Base-by-base conservation (phyloP, 2,329 filamentous ascomycete genomes). In the Aureobasidium sp. region DNA sequence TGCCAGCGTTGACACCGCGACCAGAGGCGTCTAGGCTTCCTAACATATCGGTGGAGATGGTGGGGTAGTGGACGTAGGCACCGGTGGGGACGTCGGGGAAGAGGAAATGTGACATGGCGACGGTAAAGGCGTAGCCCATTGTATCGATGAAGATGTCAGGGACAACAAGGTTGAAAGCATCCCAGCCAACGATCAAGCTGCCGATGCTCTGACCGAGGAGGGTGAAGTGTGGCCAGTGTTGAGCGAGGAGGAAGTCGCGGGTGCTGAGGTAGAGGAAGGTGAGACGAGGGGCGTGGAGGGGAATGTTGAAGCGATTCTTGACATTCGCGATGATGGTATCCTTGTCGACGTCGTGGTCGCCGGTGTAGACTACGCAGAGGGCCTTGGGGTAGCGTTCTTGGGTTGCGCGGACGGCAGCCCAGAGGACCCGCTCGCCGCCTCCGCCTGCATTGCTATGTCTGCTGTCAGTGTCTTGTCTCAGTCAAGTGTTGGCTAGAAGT, bases 11-110 rank as follows among this genome's bases (percentile, higher is more conserved):
- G 61, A 96, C 80, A 3, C 93, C 75, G 84, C 87, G 61, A 73
- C 88, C 51, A 9, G 67, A 66, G 9, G 88, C 84, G 67, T 91
- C 84, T 5, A 97, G 84, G 21, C 90, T 93, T 48, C 85, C 82
- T 4, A 99, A 84, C 94, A 99, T 99, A 70, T 99, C 94, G 55
- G 91, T 99, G 3, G 92, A 97, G 59, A 99, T 99, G 61, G 93
- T 97, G 1, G 94, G 94, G 72, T 97, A 99, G 76, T 99, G 94
- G 1, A 97, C 92, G 71, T 99, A 99, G 58, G 94, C 92, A 48
- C 85, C 91, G 0, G 91, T 97, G 0, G 93, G 90, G 1, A 97
- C 83, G 39, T 77, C 74, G 0, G 83, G 88, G 71, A 97, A 97
- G 29, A 97, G 79, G 65, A 89, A 82, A 71, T 91, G 94, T 74